phyloP scores from a whole-genome alignment of 805 yeast genomes.

The Starmerella ratchasimensis region DNA sequence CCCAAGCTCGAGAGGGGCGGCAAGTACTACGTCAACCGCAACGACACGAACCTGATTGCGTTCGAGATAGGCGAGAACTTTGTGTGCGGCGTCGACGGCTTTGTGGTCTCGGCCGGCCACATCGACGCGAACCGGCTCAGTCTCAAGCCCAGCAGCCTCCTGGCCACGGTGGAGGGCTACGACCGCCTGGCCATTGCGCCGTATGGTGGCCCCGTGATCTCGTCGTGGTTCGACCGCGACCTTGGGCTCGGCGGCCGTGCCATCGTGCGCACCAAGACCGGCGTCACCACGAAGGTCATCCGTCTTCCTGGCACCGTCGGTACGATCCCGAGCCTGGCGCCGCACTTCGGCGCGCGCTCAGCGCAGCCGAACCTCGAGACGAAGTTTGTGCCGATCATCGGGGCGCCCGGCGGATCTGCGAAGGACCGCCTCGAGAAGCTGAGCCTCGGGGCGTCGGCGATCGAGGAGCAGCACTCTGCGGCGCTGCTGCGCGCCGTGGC shows the following conservation, averaged over 20 bases:
- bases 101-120: conserved; percentile 86
- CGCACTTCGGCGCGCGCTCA: conserved; percentile 64
- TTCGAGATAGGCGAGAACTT: conserved; percentile 56
- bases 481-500: conserved; percentile 60
- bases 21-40: conserved; percentile 60
- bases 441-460: conserved; percentile 28
- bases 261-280: conserved; percentile 43
- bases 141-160: conserved; percentile 74
- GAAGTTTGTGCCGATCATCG: conserved; percentile 76
- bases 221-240: conserved; percentile 94
- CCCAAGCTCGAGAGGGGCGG: conserved; percentile 37
- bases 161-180: conserved; percentile 48
- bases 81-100: conserved; percentile 65
- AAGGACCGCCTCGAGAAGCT: neutral
- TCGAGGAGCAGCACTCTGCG: conserved; percentile 61
- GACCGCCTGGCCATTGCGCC: conserved; percentile 79
- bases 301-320: conserved; percentile 72
- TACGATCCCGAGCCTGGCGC: conserved; percentile 87
- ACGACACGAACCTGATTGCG: conserved; percentile 55
- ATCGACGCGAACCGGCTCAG: conserved; percentile 87
- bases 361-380: conserved; percentile 64
- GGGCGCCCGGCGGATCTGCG: conserved; percentile 28
- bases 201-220: conserved; percentile 86
- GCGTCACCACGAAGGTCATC: conserved; percentile 42
- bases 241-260: conserved; percentile 86